phyloP scores from a whole-genome alignment of 352 stramenopile species.

The Pythium oligandrum region DNA sequence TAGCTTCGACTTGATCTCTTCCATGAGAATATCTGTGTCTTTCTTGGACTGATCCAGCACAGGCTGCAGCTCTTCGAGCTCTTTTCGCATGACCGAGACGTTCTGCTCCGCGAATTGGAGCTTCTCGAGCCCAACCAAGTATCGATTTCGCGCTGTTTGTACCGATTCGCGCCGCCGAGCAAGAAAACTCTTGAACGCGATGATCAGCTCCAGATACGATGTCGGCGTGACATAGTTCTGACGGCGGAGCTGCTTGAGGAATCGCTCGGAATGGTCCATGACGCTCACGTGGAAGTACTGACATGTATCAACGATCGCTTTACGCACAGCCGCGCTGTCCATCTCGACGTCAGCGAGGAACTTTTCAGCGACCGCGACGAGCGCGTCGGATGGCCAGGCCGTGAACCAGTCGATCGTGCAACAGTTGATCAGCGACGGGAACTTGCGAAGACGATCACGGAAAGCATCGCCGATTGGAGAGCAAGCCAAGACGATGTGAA shows the following conservation, averaged over 20 bases:
- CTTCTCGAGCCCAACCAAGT: conserved; percentile 91
- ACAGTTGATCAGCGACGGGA: conserved; percentile 95
- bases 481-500: conserved; percentile 94
- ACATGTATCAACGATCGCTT: conserved; percentile 87
- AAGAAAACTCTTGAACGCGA: conserved; percentile 91
- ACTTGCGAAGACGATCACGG: conserved; percentile 91
- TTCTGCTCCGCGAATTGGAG: conserved; percentile 92
- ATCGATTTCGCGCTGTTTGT: conserved; percentile 75
- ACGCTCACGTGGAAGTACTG: conserved; percentile 92
- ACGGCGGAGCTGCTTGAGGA: conserved; percentile 75
- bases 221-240: conserved; percentile 96
- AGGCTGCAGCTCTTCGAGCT: conserved; percentile 92
- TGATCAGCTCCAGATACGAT: conserved; percentile 93
- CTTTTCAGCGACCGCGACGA: conserved; percentile 91
- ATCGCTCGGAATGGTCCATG: conserved; percentile 80
- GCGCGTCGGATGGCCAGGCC: conserved; percentile 89
- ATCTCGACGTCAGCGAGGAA: conserved; percentile 91
- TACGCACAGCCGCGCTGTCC: conserved; percentile 61
- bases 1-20: conserved; percentile 91
- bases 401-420: conserved; percentile 98
- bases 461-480: conserved; percentile 94
- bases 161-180: conserved; percentile 80
- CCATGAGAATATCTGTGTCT: conserved; percentile 92
- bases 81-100: conserved; percentile 92
- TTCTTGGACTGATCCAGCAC: conserved; percentile 89